Evolutionary conservation across 2,329 filamentous ascomycete genomes (phyloP).

Genomic region (Sporothrix curviconia): DNA sequence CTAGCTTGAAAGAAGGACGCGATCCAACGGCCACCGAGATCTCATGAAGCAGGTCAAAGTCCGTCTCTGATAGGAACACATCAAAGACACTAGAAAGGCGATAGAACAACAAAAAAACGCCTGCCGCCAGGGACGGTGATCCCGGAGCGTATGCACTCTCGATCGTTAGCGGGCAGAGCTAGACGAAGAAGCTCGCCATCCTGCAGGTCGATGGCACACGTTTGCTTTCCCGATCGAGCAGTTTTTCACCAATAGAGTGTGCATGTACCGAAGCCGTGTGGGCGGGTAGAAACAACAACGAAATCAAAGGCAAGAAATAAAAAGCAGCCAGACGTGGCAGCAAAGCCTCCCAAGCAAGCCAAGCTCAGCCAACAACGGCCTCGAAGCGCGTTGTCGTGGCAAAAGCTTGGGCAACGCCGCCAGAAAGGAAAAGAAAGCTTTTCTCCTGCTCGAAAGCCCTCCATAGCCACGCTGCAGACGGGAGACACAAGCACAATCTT

Average conservation of each 20-base stretch:
- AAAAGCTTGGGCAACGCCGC: background rate
- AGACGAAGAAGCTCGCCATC: background rate
- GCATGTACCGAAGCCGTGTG: too few relatives aligned
- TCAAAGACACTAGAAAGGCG: background rate
- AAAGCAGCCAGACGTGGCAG: background rate
- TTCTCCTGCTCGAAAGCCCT: background rate
- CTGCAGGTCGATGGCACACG: background rate
- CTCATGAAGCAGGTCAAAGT: background rate
- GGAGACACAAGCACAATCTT: background rate
- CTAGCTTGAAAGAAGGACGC: too few relatives aligned
- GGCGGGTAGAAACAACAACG: background rate
- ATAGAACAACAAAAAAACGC: background rate
- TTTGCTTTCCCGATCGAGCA: background rate
- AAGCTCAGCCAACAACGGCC: too few relatives aligned
- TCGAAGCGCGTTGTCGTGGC: background rate
- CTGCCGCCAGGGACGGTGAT: slow-evolving; percentile 3
- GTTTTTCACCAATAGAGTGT: too few relatives aligned
- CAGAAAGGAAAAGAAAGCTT: background rate
- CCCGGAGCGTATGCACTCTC: background rate
- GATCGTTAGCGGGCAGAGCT: background rate
- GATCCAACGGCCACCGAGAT: background rate
- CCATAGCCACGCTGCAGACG: background rate
- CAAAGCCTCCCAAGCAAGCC: background rate
- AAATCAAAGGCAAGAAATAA: background rate
- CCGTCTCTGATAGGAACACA: background rate